Base-by-base conservation (phyloP, 305 asterid genomes). In the Plantago rigida region DNA sequence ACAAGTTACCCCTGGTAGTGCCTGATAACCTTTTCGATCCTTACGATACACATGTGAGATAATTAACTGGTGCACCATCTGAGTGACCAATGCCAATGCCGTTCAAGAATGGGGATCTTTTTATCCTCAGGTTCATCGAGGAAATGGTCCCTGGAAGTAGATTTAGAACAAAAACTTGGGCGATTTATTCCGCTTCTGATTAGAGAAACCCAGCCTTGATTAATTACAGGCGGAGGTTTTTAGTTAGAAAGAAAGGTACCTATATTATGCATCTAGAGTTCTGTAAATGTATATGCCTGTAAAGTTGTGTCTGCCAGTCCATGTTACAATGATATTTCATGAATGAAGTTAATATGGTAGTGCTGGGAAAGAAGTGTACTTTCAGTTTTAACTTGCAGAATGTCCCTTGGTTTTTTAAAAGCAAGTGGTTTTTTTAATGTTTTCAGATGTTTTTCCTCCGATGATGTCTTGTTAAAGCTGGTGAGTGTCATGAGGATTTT, bases 1-100 rank as follows among this genome's bases (percentile, higher is more conserved):
- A 90, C 54, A 90, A 87, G 73, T 65, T 90, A 69, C 96, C 97
- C 17, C 62, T 87, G 56, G 51, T 90, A 41, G 77, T 87, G 58
- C 96, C 96, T 1, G 96, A 87, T 59, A 75, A 72, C 67, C 79
- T 85, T 14, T 79, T 85, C 50, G 96, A 88, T 44, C 69, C 86
- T 17, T 88, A 83, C 36, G 95, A 91, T 47, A 67, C 84, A 19
- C 98, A 88, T 62, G 56, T 91, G 59, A 86, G 89, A 80, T 91
- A 81, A 79, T 14, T 49, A 59, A 53, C 75, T 50, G 52, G 50
- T 19, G 36, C 64, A 36, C 22, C 42, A 53, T 53, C 47, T n/a
- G 34, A 59, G 62, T 54, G 71, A 47, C 67, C 51, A 34, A 34
- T 54, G 49, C 29, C 28, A 34, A 34, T 54, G 49, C 29, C 28